Conservation (phyloP, 2,329 filamentous ascomycete genomes). For the Penicillium sp. region DNA sequence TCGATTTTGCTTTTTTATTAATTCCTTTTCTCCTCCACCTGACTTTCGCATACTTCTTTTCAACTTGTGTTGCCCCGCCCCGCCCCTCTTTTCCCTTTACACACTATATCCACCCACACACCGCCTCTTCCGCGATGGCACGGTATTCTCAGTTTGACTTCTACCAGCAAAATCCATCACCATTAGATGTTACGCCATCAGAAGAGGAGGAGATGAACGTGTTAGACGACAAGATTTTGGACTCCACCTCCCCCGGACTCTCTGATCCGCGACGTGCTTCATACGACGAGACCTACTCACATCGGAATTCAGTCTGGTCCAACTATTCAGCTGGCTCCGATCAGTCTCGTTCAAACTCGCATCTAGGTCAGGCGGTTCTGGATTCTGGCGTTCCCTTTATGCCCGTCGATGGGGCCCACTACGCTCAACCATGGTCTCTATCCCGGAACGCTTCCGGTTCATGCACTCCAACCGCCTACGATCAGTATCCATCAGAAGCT, state of each 20-base stretch:
- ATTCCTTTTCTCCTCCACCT: background rate
- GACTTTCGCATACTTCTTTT: background rate
- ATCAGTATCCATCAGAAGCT: slow-evolving; percentile 58
- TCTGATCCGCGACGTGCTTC: slow-evolving; percentile 47
- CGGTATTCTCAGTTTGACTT: slow-evolving; percentile 48
- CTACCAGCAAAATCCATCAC: slow-evolving; percentile 45
- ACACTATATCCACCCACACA: slow-evolving; percentile 6
- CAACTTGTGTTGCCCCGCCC: slow-evolving; percentile 6
- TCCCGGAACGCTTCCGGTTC: slow-evolving; percentile 63
- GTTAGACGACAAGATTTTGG: slow-evolving; percentile 52
- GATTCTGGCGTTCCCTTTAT: slow-evolving; percentile 62
- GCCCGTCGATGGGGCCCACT: slow-evolving; percentile 55
- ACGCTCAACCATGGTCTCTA: slow-evolving; percentile 60
- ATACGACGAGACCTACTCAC: slow-evolving; percentile 54
- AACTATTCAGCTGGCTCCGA: slow-evolving; percentile 47
- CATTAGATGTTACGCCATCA: slow-evolving; percentile 41
- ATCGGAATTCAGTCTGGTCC: slow-evolving; percentile 53
- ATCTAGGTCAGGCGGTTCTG: slow-evolving; percentile 50
- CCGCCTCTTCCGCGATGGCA: slow-evolving; percentile 38
- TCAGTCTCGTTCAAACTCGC: slow-evolving; percentile 42
- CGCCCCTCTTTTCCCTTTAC: background rate
- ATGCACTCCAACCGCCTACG: slow-evolving; percentile 73
- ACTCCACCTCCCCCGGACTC: slow-evolving; percentile 51
- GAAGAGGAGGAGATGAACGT: slow-evolving; percentile 56
- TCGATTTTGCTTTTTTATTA: background rate